phyloP scores from a whole-genome alignment of 208 protist species.

The Trypanosomatidae sp. region DNA sequence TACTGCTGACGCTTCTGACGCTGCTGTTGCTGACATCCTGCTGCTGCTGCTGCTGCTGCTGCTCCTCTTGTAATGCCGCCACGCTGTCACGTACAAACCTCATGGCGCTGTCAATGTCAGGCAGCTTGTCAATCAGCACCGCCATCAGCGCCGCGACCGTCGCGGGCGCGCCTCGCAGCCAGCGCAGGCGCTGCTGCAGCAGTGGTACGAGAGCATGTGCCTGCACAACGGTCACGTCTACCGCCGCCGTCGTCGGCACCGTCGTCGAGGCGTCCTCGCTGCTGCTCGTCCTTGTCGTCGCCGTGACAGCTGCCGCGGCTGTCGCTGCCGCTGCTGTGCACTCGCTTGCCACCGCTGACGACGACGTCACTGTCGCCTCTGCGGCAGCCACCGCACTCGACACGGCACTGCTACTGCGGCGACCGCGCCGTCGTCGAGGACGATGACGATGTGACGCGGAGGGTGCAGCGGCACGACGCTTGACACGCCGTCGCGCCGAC shows the following conservation, averaged over 20 bases:
- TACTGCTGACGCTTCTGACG: not conserved
- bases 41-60: not conserved
- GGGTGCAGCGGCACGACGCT: too few species aligned
- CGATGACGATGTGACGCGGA: too few species aligned
- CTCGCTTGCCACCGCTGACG: too few species aligned
- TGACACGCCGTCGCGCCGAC: too few species aligned
- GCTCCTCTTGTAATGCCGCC: not conserved
- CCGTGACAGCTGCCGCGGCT: not conserved
- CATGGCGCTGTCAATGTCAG: constrained; percentile 15
- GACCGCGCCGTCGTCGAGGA: too few species aligned
- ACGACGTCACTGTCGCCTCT: too few species aligned
- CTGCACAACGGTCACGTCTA: not conserved
- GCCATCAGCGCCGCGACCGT: constrained; percentile 42
- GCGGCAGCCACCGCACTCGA: too few species aligned
- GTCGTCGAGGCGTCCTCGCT: too few species aligned
- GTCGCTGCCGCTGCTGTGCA: too few species aligned
- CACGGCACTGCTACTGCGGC: too few species aligned
- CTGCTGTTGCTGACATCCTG: not conserved
- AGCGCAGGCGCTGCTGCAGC: constrained; percentile 16
- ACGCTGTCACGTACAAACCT: not conserved
- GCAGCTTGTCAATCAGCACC: constrained; percentile 42
- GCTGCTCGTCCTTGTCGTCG: too few species aligned
- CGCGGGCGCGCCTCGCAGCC: constrained; percentile 16
- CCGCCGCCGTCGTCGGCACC: not conserved
- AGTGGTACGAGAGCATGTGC: not conserved